Conservation (phyloP, 805 yeast genomes). For the Candida schatavii region DNA sequence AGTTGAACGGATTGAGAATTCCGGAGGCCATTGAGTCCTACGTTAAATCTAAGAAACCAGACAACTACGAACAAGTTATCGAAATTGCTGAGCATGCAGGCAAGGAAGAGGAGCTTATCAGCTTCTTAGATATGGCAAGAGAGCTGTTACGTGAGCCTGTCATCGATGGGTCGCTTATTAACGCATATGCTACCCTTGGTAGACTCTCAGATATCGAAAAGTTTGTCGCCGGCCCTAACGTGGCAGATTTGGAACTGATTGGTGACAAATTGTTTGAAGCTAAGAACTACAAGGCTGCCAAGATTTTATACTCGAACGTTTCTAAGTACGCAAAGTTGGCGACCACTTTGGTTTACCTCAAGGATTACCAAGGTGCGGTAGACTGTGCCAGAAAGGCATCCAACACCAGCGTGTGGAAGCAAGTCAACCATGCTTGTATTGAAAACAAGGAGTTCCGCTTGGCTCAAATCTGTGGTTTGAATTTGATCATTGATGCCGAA, state of each 20-base stretch:
- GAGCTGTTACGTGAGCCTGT: constrained; percentile 84
- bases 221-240: constrained; percentile 82
- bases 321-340: constrained; percentile 96
- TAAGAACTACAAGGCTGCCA: constrained; percentile 88
- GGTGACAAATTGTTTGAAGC: constrained; percentile 88
- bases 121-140: constrained; percentile 89
- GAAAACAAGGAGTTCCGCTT: constrained; percentile 91
- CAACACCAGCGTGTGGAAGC: constrained; percentile 92
- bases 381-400: constrained; percentile 99
- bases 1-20: constrained; percentile 87
- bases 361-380: constrained; percentile 94
- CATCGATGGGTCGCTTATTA: constrained; percentile 88
- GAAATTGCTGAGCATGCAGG: constrained; percentile 95
- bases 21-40: constrained; percentile 91
- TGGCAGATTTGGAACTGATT: constrained; percentile 85
- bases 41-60: constrained; percentile 87
- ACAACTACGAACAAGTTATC: constrained; percentile 85
- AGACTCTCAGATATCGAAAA: constrained; percentile 78
- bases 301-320: constrained; percentile 76
- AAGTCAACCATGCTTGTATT: constrained; percentile 94
- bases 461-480: constrained; percentile 98
- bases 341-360: constrained; percentile 88
- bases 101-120: constrained; percentile 87
- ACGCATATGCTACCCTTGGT: constrained; percentile 79
- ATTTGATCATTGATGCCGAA: constrained; percentile 95